Evolutionary conservation across 306 rosid genomes (phyloP).

Genomic region (Lithocarpus polystachyus): DNA sequence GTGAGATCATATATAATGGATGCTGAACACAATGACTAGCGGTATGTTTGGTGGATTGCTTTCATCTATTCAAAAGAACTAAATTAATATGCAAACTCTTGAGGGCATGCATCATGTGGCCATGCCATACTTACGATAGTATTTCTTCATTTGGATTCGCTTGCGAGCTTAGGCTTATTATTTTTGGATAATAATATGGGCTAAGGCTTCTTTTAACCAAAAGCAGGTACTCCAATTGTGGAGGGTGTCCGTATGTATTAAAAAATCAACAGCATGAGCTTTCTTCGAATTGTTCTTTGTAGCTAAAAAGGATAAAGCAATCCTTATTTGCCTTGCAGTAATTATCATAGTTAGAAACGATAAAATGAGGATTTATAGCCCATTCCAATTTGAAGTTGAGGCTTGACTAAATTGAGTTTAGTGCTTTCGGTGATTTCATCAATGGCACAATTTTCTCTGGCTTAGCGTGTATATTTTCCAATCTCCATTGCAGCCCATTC

Average conservation of each 20-base stretch:
- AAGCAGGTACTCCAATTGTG: neutral
- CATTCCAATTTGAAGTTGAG: no score
- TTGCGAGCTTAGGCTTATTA: neutral
- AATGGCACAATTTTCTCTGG: neutral
- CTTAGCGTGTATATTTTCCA: constrained; percentile 46
- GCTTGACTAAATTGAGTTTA: no score
- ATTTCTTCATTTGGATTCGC: neutral
- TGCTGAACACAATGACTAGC: neutral
- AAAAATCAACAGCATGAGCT: neutral
- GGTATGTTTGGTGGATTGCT: neutral
- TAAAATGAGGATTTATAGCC: no score
- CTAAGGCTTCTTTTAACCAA: neutral
- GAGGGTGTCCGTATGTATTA: neutral
- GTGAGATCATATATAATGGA: neutral
- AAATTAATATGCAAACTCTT: neutral
- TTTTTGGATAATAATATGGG: neutral
- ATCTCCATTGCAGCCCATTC: constrained; percentile 21
- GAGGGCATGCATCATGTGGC: neutral
- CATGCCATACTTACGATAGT: neutral
- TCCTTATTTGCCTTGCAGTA: no score
- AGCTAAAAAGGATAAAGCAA: no score
- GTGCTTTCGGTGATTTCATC: constrained; percentile 8
- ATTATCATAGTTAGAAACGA: neutral
- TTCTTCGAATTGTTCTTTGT: neutral
- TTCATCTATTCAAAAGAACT: neutral